phyloP scores from a whole-genome alignment of 2,329 filamentous ascomycete genomes.

The Aspergillus carbonarius region DNA sequence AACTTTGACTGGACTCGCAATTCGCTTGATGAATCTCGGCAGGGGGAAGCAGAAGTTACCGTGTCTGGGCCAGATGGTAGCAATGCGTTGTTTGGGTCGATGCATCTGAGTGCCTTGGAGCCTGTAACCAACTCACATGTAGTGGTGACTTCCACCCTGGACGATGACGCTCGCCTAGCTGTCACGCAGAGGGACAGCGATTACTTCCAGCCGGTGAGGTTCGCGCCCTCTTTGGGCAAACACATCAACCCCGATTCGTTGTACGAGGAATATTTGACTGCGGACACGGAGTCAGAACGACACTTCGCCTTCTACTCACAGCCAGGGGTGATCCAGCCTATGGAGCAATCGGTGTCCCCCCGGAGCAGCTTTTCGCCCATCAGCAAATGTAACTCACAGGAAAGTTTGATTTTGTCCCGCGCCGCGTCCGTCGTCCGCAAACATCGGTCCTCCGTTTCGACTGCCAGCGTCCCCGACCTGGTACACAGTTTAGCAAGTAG shows the following conservation, averaged over 20 bases:
- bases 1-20: constrained; percentile 58
- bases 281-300: constrained; percentile 48
- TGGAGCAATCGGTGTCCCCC: constrained; percentile 38
- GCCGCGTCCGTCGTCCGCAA: constrained; percentile 49
- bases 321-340: constrained; percentile 42
- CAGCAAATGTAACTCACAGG: constrained; percentile 58
- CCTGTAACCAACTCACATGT: constrained; percentile 23
- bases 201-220: constrained; percentile 34
- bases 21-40: constrained; percentile 33
- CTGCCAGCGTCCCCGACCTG: constrained; percentile 47
- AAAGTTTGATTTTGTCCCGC: constrained; percentile 55
- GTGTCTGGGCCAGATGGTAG: constrained; percentile 12
- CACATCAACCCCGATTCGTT: constrained; percentile 34
- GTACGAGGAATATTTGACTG: constrained; percentile 44
- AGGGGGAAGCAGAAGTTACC: constrained; percentile 16
- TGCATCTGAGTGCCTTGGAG: constrained; percentile 26
- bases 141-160: constrained; percentile 30
- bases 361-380: constrained; percentile 53
- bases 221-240: constrained; percentile 33
- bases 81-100: constrained; percentile 19
- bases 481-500: constrained; percentile 43
- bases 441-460: constrained; percentile 49
- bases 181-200: constrained; percentile 23
- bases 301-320: constrained; percentile 48
- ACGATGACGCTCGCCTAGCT: constrained; percentile 27